Percentiles rank a stretch among this genome's conserved stretches.
phyloP scores from a whole-genome alignment of 805 yeast species.

The Hanseniaspora opuntiae region DNA sequence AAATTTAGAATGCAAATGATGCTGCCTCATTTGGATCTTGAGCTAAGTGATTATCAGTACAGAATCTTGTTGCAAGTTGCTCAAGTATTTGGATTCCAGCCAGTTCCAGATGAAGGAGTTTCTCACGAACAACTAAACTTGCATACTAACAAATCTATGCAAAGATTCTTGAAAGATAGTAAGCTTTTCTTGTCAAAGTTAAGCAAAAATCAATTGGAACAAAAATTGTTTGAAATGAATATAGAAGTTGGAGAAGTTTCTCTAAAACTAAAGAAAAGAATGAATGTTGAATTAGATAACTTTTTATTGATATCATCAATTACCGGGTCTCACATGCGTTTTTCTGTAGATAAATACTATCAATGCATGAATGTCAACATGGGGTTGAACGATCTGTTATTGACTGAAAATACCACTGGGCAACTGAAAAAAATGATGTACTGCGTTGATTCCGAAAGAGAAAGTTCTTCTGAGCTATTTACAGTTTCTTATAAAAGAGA shows the following conservation, averaged over 20 bases:
- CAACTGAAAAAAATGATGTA: conserved; percentile 61
- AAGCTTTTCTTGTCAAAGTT: conserved; percentile 26
- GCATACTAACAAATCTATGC: conserved; percentile 13
- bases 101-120: conserved; percentile 40
- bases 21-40: conserved; percentile 56
- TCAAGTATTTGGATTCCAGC: conserved; percentile 27
- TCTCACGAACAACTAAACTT: conserved; percentile 11
- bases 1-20: conserved; percentile 61
- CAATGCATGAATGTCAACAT: conserved; percentile 55
- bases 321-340: conserved; percentile 47
- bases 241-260: conserved; percentile 55
- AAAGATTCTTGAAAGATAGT: conserved; percentile 20
- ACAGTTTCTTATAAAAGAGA: conserved; percentile 43
- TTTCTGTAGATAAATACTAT: conserved; percentile 47
- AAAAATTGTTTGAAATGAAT: conserved; percentile 57
- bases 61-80: conserved; percentile 70
- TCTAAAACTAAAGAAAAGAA: conserved; percentile 54
- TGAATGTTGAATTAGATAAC: conserved; percentile 42
- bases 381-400: conserved; percentile 46
- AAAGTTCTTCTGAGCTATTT: conserved; percentile 35
- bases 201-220: conserved; percentile 35
- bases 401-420: conserved; percentile 55
- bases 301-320: conserved; percentile 62
- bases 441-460: conserved; percentile 37
- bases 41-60: conserved; percentile 80